These are phyloP conservation scores for Tulasnella sp. DNA, from an alignment of 768 basidiomycete species.

Conservation along the genomic window DNA sequence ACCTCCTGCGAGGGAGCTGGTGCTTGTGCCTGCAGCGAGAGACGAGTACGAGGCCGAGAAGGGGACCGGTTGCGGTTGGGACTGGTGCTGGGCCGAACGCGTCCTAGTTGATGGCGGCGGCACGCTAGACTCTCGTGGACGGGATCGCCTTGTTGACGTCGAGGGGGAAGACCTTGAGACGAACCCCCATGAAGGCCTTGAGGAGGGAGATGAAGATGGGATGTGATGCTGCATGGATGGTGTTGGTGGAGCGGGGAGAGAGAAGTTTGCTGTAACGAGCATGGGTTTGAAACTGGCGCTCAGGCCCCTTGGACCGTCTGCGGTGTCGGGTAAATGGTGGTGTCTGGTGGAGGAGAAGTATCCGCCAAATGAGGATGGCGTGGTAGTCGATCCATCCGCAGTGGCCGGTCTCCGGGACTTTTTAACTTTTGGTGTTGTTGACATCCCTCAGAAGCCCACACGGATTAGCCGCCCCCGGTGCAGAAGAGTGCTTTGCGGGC, in stretches of 20 bases:
- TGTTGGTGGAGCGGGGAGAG: background rate
- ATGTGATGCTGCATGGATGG: background rate
- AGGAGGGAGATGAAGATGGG: constrained; percentile 7
- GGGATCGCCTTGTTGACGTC: background rate
- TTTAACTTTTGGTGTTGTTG: background rate
- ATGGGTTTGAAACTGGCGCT: background rate
- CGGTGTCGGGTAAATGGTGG: background rate
- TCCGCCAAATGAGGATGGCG: background rate
- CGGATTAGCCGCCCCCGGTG: background rate
- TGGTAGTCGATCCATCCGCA: background rate
- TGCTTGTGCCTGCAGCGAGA: constrained; percentile 6
- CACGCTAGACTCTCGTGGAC: background rate
- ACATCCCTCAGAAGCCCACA: background rate
- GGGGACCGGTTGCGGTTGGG: background rate
- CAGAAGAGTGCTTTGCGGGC: background rate
- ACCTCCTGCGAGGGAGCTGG: background rate
- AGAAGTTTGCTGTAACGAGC: background rate
- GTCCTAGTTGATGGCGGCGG: background rate
- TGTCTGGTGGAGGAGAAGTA: background rate
- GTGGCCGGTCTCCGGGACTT: background rate
- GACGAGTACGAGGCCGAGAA: background rate
- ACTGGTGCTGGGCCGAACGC: background rate
- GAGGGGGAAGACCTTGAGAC: background rate
- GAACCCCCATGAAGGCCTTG: constrained; percentile 6
- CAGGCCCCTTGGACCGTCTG: background rate